Conservation (phyloP, 176 grass and related monocot genomes). For the Leersia perrieri region DNA sequence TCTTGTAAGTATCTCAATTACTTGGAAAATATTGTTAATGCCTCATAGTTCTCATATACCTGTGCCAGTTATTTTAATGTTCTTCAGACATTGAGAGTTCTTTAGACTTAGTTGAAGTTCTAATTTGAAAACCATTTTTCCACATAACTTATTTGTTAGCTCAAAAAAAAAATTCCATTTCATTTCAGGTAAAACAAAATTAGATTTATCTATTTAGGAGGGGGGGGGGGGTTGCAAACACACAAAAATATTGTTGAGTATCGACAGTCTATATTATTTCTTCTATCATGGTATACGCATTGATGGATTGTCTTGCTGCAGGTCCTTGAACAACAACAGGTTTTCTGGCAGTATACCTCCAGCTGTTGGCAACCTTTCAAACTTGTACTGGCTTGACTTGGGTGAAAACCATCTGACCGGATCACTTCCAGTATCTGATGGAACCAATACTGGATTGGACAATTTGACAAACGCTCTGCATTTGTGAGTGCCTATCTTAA, state of each 20-base stretch:
- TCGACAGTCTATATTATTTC: too few relatives aligned
- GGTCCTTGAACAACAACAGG: constrained; percentile 72
- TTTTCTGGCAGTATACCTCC: constrained; percentile 64
- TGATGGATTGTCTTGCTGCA: constrained; percentile 30
- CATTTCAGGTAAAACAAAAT: too few relatives aligned
- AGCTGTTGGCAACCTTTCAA: constrained; percentile 59
- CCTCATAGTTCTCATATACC: too few relatives aligned
- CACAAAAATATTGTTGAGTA: too few relatives aligned
- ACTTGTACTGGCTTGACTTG: constrained; percentile 88
- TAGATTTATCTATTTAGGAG: too few relatives aligned
- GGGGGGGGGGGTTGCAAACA: too few relatives aligned
- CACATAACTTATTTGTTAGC: too few relatives aligned
- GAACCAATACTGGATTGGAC: constrained; percentile 73
- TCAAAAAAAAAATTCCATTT: too few relatives aligned
- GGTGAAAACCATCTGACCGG: constrained; percentile 66
- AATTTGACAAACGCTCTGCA: constrained; percentile 64
- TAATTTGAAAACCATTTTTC: too few relatives aligned
- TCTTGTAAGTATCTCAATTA: constrained; percentile 54
- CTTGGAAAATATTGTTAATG: neutral
- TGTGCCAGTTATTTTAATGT: too few relatives aligned
- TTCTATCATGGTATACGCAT: neutral
- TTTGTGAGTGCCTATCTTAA: constrained; percentile 55
- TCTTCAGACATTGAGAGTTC: too few relatives aligned
- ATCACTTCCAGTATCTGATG: constrained; percentile 60
- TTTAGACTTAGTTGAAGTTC: too few relatives aligned